Conservation (phyloP, 805 yeast species). For the Isabelozyma gotoi region DNA sequence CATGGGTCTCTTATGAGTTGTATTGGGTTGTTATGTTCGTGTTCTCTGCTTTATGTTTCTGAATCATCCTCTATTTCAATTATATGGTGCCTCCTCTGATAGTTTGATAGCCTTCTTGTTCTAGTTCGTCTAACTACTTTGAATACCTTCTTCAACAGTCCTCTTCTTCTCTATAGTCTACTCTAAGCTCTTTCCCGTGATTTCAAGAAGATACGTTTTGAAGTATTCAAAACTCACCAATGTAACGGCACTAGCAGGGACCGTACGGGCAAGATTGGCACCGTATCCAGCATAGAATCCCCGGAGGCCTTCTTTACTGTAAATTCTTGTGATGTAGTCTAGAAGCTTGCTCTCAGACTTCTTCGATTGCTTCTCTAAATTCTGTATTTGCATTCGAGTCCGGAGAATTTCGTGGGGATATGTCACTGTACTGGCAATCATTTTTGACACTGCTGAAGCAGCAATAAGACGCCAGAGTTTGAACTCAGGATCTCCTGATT, state of each 20-base stretch:
- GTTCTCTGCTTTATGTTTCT: too few relatives aligned
- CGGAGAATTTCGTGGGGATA: slow-evolving; percentile 95
- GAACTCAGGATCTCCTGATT: slow-evolving; percentile 2
- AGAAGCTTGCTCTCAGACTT: slow-evolving; percentile 18
- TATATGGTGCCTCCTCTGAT: too few relatives aligned
- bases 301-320: slow-evolving; percentile 65
- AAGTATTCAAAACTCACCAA: slow-evolving; percentile 87
- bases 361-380: slow-evolving; percentile 17
- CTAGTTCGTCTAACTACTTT: too few relatives aligned
- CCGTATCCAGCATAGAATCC: slow-evolving; percentile 91
- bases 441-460: slow-evolving; percentile 81
- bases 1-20: too few relatives aligned
- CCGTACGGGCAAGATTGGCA: slow-evolving; percentile 83
- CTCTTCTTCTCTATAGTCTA: background rate
- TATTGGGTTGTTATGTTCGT: too few relatives aligned
- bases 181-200: slow-evolving; percentile 19
- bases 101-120: too few relatives aligned
- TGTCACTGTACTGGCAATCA: slow-evolving; percentile 84
- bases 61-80: too few relatives aligned
- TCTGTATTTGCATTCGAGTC: slow-evolving; percentile 80
- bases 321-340: slow-evolving; percentile 41
- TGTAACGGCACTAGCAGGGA: slow-evolving; percentile 95
- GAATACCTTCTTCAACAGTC: too few relatives aligned
- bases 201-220: slow-evolving; percentile 49
- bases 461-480: slow-evolving; percentile 31